Base-by-base conservation (phyloP, 495 filamentous ascomycete species). In the Monascus purpureus region DNA sequence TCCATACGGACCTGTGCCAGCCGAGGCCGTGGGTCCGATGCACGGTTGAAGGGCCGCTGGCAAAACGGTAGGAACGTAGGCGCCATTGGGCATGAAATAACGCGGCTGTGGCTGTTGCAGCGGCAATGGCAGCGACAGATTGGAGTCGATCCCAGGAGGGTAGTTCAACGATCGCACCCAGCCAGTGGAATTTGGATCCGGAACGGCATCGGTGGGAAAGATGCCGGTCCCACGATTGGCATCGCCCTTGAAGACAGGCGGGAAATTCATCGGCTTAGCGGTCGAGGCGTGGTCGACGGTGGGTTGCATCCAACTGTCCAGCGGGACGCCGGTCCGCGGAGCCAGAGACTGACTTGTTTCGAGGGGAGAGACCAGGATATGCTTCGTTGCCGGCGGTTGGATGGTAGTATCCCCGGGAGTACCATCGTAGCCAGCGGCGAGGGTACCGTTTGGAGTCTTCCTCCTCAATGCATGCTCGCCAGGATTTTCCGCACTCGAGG, bases 391-490 rank as follows among this genome's bases (percentile, higher is more conserved):
- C 29, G 80, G 83, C 22, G 83, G 82, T 28, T 82, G 80, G 13
- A 75, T 72, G 3, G 69, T 72, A 47, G 77, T 74, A 49, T 90
- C 82, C 17, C 75, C 64, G 2, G 77, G 72, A 5, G 80, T 83
- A 8, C 83, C 88, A 68, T 96, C 88, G 47, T 97, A 97, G 9
- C 85, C 88, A 35, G 82, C 87, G 32, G 85, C 81, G 33, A 97
- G 68, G 13, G 86, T 94, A 14, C 90, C 90, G 43, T 78, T 92
- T 7, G 90, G 90, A 6, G 90, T 96, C 50, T 97, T 97, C 29
- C 90, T 73, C 39, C 90, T 70, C 25, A 97, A 64, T 33, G 84
- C 78, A 55, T 96, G 75, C 55, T 95, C 86, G 4, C 47, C 53
- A 8, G 49, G 25, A 18, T 42, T 43, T 22, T 52, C 55, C 6